phyloP scores from a whole-genome alignment of 1,139 yeast species.

The Geotrichum klebahnii region DNA sequence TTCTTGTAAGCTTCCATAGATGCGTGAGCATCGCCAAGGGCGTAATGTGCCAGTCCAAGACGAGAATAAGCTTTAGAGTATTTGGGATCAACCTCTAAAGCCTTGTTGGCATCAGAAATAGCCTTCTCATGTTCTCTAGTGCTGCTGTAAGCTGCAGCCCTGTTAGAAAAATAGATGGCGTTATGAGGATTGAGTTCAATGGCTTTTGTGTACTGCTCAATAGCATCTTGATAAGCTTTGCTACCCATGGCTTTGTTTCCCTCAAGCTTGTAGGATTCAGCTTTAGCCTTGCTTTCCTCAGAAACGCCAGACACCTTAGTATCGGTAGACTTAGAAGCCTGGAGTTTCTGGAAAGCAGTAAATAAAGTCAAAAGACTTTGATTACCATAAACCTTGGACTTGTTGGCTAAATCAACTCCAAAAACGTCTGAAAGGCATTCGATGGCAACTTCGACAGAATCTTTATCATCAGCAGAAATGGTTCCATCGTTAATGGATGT shows the following conservation, averaged over 20 bases:
- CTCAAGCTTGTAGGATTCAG: conserved; percentile 77
- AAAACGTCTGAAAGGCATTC: conserved; percentile 90
- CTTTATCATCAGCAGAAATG: conserved; percentile 73
- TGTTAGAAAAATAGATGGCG: conserved; percentile 82
- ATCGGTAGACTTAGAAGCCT: conserved; percentile 29
- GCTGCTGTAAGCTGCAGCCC: conserved; percentile 96
- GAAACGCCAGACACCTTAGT: conserved; percentile 39
- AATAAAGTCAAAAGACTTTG: conserved; percentile 36
- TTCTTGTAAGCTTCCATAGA: conserved; percentile 85
- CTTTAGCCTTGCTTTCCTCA: conserved; percentile 58
- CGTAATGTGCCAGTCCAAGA: conserved; percentile 87
- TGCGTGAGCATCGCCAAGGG: conserved; percentile 82
- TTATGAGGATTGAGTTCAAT: conserved; percentile 64
- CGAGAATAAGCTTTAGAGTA: conserved; percentile 94
- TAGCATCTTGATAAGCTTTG: conserved; percentile 67
- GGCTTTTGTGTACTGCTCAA: conserved; percentile 77
- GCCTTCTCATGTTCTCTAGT: conserved; percentile 71
- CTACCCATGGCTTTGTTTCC: conserved; percentile 92
- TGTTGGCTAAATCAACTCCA: conserved; percentile 51
- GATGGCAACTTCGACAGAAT: conserved; percentile 91
- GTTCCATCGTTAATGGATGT: conserved; percentile 57
- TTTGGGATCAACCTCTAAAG: conserved; percentile 69
- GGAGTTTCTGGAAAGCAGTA: conserved; percentile 32
- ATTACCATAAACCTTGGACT: conserved; percentile 48
- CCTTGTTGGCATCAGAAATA: conserved; percentile 73